These are phyloP conservation scores for Secale cereale DNA, from an alignment of 176 grass and related monocot genomes.

Conservation along the genomic window DNA sequence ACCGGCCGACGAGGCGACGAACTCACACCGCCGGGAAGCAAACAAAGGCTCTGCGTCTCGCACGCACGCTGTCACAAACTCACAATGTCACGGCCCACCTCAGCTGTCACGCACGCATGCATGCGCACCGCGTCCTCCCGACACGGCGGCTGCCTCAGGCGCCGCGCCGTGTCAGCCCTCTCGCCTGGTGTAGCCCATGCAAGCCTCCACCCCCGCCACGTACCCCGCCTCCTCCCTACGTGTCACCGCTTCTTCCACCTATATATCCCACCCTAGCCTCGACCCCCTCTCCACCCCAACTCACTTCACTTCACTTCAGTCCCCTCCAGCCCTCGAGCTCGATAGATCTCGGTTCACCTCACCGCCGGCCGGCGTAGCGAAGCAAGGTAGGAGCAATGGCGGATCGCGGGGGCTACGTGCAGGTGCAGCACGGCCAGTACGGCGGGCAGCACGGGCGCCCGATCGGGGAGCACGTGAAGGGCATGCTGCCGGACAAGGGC, in stretches of 20 bases:
- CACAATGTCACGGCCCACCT: not conserved
- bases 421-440: slow-evolving; percentile 2
- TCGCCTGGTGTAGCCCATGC: slow-evolving; percentile 51
- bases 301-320: not conserved
- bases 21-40: not conserved
- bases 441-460: slow-evolving; percentile 32
- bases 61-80: not conserved
- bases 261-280: not conserved
- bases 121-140: not conserved
- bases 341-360: not conserved
- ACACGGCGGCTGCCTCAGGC: not conserved
- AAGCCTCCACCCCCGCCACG: slow-evolving; percentile 46
- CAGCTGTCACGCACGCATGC: slow-evolving; percentile 21
- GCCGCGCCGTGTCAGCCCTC: slow-evolving; percentile 26
- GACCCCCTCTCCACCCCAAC: not conserved
- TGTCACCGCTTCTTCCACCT: slow-evolving; percentile 57
- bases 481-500: slow-evolving; percentile 57
- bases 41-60: not conserved
- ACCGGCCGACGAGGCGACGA: not conserved
- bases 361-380: not conserved
- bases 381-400: slow-evolving; percentile 27
- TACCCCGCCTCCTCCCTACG: slow-evolving; percentile 37
- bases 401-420: slow-evolving; percentile 22
- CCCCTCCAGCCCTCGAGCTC: not conserved
- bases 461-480: slow-evolving; percentile 39